Evolutionary conservation across 169 alveolate genomes (phyloP), one percentile per base, ranked within the genome.

Genomic region (Eimeria tenella): DNA sequence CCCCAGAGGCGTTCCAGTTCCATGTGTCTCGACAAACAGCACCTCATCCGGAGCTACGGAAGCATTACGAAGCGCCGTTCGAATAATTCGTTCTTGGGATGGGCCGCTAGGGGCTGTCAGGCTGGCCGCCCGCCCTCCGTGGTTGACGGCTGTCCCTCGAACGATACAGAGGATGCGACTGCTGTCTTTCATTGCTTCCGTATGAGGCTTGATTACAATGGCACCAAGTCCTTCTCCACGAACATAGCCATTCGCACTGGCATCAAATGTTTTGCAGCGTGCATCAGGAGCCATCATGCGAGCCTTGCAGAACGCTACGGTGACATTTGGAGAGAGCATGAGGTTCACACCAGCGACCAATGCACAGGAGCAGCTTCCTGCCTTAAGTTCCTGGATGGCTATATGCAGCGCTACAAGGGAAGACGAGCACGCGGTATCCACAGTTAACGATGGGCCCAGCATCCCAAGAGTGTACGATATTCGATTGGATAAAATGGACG

Each of bases 391-490:
- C 56, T 90, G 95, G 21, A 94, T 89, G 49, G 97, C 97, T n/a
- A 96, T 94, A 81, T 97, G 96, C 49, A 96, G 94, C 7, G 98
- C 98, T 53, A 96, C 97, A 53, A 97, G 95, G 19, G 98, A 96
- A n/a, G 98, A 96, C 17, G 97, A 96, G 74, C 98, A 97, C 7
- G 98, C 98, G n/a, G 98, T 96, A 58, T 97, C 98, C 62, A 97
- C 96, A 1, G 98, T 97, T 74, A 95, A 88, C 21, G 97, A 95
- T 49, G 98, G 97, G 8, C 98, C 98, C 52, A 94, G 91, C 77
- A 97, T 88, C 52, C 97, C 98, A 52, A 97, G 73, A 13, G 96
- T 93, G 95, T 97, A 97, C 56, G 98, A 97, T 49, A 97, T 94
- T 15, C 98, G 96, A 89, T 97, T 97, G 50, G 97, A 94, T 7